A percentile compares a stretch with the other conserved stretches of the same genome.
These are phyloP conservation scores for Termitomyces sp. DNA, from an alignment of 768 basidiomycete species.

Conservation along the genomic window DNA sequence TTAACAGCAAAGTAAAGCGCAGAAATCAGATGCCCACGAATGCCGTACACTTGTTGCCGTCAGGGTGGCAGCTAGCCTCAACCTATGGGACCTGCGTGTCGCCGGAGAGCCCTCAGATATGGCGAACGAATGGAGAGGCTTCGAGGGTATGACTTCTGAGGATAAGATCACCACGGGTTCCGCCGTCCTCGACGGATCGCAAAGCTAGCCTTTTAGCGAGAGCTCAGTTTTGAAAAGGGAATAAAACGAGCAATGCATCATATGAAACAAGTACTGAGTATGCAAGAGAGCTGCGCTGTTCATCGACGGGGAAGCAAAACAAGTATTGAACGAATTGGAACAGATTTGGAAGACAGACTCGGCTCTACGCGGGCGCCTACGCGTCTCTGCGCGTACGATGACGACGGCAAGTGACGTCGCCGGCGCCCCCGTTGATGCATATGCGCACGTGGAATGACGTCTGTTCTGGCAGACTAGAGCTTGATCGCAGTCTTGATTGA, in stretches of 20 bases:
- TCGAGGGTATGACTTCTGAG: not conserved
- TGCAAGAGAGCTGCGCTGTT: not conserved
- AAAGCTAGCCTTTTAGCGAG: not conserved
- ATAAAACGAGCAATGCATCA: not conserved
- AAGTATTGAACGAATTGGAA: not conserved
- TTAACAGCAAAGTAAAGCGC: not conserved
- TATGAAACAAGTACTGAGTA: not conserved
- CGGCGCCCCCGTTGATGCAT: too few species aligned
- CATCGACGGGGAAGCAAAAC: not conserved
- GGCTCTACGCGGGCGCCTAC: too few species aligned
- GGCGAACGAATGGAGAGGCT: not conserved
- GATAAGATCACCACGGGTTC: not conserved
- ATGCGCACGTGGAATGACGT: conserved; percentile 2
- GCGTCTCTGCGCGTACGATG: too few species aligned
- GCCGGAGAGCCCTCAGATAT: not conserved
- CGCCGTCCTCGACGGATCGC: not conserved
- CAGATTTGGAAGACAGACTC: too few species aligned
- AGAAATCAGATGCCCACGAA: not conserved
- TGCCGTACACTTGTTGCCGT: not conserved
- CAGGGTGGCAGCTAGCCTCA: too few species aligned
- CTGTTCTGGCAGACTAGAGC: not conserved
- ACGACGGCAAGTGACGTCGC: too few species aligned
- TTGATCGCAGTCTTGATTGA: not conserved
- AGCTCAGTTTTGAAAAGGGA: not conserved
- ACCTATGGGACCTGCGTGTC: too few species aligned